Percentiles rank a stretch among this genome's conserved stretches.
Evolutionary conservation across 176 grass and related monocot genomes (phyloP).

Genomic region (Musa acuminata): DNA sequence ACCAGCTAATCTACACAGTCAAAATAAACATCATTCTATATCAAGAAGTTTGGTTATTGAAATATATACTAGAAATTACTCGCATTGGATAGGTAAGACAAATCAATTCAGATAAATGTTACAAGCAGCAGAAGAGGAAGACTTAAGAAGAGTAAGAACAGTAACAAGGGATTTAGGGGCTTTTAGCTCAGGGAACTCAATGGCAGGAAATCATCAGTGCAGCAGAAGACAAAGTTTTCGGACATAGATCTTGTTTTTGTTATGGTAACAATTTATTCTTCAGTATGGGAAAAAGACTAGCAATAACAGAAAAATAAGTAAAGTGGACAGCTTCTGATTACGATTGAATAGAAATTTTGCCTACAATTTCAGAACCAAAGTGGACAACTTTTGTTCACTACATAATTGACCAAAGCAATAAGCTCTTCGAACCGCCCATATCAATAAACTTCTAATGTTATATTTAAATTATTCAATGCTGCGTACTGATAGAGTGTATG

Average conservation of each 20-base stretch:
- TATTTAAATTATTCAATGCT: too few relatives aligned
- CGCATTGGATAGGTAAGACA: background rate
- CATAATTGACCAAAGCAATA: too few relatives aligned
- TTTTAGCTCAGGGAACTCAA: background rate
- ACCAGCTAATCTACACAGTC: background rate
- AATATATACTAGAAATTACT: background rate
- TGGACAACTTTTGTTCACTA: too few relatives aligned
- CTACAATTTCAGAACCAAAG: background rate
- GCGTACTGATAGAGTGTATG: background rate
- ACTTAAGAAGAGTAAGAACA: background rate
- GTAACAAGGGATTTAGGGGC: background rate
- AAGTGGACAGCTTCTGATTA: background rate
- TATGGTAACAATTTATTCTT: too few relatives aligned
- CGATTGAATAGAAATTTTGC: background rate
- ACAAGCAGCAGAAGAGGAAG: background rate
- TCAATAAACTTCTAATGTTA: too few relatives aligned
- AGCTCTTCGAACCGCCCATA: too few relatives aligned
- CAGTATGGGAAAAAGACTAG: background rate
- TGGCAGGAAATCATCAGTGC: background rate
- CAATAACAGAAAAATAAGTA: background rate
- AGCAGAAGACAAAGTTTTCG: background rate
- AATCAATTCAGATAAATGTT: background rate
- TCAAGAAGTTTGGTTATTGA: background rate
- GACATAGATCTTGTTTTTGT: too few relatives aligned
- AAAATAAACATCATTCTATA: background rate